Conservation (phyloP, 495 filamentous ascomycete genomes). For the Evernia prunastri region DNA sequence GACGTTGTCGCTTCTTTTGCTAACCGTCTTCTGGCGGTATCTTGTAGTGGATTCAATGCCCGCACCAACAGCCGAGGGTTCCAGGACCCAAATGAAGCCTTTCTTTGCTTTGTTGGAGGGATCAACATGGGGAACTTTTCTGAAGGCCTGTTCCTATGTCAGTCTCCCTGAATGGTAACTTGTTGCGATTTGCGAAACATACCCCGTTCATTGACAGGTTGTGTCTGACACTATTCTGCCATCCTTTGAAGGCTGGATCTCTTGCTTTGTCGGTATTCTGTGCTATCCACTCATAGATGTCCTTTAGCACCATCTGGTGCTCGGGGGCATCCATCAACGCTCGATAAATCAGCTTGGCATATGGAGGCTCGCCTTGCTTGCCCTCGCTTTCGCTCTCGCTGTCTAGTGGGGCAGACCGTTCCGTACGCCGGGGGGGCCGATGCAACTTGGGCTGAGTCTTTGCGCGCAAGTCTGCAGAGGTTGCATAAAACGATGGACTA, state of each 20-base stretch:
- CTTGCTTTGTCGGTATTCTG: constrained; percentile 71
- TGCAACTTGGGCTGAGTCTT: background rate
- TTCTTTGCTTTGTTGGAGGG: constrained; percentile 47
- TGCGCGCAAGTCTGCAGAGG: background rate
- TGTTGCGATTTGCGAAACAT: constrained; percentile 30
- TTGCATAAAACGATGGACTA: constrained; percentile 1
- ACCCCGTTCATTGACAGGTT: constrained; percentile 97
- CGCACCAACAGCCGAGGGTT: constrained; percentile 50
- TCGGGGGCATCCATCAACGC: constrained; percentile 61
- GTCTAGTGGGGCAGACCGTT: background rate
- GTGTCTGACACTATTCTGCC: constrained; percentile 96
- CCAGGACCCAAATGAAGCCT: constrained; percentile 60
- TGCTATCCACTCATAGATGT: constrained; percentile 88
- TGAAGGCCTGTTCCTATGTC: constrained; percentile 52
- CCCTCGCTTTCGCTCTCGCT: constrained; percentile 13
- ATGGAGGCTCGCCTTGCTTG: constrained; percentile 47
- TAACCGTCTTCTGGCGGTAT: constrained; percentile 52
- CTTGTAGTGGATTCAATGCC: constrained; percentile 71
- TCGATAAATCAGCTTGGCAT: constrained; percentile 73
- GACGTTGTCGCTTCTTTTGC: constrained; percentile 40
- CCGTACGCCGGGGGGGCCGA: background rate
- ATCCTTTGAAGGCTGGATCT: constrained; percentile 61
- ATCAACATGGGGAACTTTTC: constrained; percentile 47
- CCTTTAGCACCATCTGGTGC: constrained; percentile 68
- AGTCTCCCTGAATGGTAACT: constrained; percentile 15